A percentile compares a stretch with the other conserved stretches of the same genome.
These are phyloP conservation scores for Thielaviopsis musarum DNA, from an alignment of 2,329 filamentous ascomycete genomes.

Conservation along the genomic window DNA sequence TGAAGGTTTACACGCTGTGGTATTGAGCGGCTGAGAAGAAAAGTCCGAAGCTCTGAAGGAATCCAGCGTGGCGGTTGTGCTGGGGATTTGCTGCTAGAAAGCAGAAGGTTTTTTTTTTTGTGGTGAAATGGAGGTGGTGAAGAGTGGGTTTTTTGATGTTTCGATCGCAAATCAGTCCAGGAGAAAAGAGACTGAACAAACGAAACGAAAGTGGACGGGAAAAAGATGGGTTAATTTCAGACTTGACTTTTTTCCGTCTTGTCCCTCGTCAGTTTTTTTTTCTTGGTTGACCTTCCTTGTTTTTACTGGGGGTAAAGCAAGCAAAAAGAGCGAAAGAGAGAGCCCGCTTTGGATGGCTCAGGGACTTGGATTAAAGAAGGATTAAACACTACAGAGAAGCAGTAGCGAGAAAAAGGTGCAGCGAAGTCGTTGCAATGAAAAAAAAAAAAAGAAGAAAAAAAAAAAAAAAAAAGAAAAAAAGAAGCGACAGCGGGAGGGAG, in stretches of 20 bases:
- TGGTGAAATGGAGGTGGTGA: not conserved
- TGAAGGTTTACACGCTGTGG: conserved; percentile 10
- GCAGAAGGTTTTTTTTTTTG: not conserved
- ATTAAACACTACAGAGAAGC: too few species aligned
- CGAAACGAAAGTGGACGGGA: not conserved
- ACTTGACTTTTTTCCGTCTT: too few species aligned
- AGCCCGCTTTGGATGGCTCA: too few species aligned
- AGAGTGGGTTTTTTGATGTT: conserved; percentile 1
- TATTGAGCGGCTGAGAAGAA: conserved; percentile 7
- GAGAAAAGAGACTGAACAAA: not conserved
- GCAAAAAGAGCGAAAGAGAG: not conserved
- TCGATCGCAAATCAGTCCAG: not conserved
- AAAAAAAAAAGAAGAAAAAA: not conserved
- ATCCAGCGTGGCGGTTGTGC: conserved; percentile 11
- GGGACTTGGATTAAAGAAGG: too few species aligned
- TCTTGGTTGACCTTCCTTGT: too few species aligned
- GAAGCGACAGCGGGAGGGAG: not conserved
- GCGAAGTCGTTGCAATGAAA: not conserved
- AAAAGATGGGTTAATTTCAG: too few species aligned
- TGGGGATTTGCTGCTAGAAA: conserved; percentile 1
- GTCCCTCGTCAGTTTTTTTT: too few species aligned
- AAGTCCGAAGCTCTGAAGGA: conserved; percentile 10
- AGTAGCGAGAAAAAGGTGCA: too few species aligned
- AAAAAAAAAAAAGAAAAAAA: not conserved
- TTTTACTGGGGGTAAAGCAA: not conserved